Evolutionary conservation across 108 stramenopile species (phyloP), one percentile per base, ranked within the genome.

Genomic region (Cyclotella baltica): DNA sequence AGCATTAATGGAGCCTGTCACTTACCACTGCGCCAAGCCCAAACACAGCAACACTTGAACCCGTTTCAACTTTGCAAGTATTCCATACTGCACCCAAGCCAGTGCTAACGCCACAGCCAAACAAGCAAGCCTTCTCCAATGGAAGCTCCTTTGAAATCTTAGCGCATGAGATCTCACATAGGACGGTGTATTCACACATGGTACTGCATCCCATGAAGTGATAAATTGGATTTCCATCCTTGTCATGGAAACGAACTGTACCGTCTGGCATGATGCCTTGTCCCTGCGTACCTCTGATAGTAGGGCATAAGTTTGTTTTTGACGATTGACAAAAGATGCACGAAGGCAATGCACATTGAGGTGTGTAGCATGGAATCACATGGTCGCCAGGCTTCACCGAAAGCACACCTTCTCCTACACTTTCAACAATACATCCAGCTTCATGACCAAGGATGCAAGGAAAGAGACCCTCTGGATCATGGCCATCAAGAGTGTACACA

Each of bases 181-280:
- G 68, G 3, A 98, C 98, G 3, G 96, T 93, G 84, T 98, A 99
- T 82, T 99, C 97, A 31, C 85, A 72, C 93, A 99, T 97, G 31
- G 98, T 97, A 61, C 84, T 86, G 66, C 94, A 96, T 30, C 98
- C 98, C 98, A 98, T 99, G 78, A 97, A 98, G 80, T 98, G 98
- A 81, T 87, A 98, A 62, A 98, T 88, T 16, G 78, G 75, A 69
- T 96, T 89, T 30, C 98, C 98, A 76, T 94, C 87, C 67, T 80
- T 81, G 58, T 92, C 92, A 20, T 81, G 73, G 76, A 94, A 92
- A 18, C 96, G 86, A n/a, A 81, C 65, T 3, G 90, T 95, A 29
- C 93, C 92, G 81, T 98, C 95, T 29, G 96, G 93, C 96, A 97
- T 97, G 46, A 93, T 13, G 90, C 98, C 97, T 48, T 80, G 81